Evolutionary conservation across 2,329 filamentous ascomycete genomes (phyloP).

Genomic region (Alternaria longipes): DNA sequence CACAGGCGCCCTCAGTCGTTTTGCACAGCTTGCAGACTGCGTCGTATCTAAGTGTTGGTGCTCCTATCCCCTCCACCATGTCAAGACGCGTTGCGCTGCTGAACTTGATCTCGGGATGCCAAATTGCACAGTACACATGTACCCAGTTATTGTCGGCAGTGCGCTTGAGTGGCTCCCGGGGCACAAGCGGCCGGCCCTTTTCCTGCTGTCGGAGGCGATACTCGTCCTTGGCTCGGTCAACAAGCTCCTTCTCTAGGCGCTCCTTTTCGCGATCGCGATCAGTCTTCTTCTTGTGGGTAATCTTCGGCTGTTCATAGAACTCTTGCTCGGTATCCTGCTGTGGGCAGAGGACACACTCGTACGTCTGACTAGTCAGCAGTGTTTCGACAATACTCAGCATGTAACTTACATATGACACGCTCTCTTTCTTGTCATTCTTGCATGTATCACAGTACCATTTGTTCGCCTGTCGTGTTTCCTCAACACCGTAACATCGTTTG

Average conservation of each 20-base stretch:
- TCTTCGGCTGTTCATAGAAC: conserved; percentile 82
- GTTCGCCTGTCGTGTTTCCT: conserved; percentile 67
- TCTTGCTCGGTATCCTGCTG: conserved; percentile 83
- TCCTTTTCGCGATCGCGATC: conserved; percentile 93
- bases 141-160: conserved; percentile 99
- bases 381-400: background rate
- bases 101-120: conserved; percentile 92
- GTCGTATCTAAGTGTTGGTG: conserved; percentile 79
- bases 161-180: conserved; percentile 89
- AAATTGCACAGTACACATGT: conserved; percentile 91
- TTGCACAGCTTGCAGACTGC: conserved; percentile 88
- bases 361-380: conserved; percentile 63
- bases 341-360: conserved; percentile 92
- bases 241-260: conserved; percentile 82
- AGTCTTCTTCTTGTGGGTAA: conserved; percentile 85
- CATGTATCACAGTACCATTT: conserved; percentile 99
- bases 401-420: conserved; percentile 81
- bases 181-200: conserved; percentile 81
- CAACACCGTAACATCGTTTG: conserved; percentile 89
- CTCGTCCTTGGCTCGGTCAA: conserved; percentile 79
- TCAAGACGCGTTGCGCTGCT: conserved; percentile 83
- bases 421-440: conserved; percentile 88
- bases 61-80: conserved; percentile 82
- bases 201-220: conserved; percentile 86
- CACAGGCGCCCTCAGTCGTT: conserved; percentile 76